Conservation (phyloP, 371 early-diverging fungal species). For the Nematocida parisii region DNA sequence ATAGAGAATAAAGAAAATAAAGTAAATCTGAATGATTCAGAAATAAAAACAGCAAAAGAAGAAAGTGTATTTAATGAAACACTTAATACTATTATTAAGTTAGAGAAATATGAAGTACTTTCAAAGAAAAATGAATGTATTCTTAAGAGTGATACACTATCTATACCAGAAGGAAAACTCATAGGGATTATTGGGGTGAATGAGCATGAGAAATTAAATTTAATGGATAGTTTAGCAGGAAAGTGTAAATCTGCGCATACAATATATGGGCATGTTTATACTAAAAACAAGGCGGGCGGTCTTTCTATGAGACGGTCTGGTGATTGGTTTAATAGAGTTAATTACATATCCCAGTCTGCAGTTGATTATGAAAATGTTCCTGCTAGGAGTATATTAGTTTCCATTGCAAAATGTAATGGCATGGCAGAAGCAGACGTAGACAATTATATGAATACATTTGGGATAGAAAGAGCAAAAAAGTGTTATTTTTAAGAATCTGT, state of each 20-base stretch:
- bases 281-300: constrained; percentile 50
- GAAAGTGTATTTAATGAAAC: no score
- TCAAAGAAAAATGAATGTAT: background rate
- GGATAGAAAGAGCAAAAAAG: background rate
- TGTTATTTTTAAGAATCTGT: constrained; percentile 5
- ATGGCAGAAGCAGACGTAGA: background rate
- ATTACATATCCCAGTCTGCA: background rate
- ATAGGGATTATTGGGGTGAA: constrained; percentile 74
- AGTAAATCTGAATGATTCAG: no score
- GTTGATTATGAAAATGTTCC: constrained; percentile 16
- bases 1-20: no score
- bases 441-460: background rate
- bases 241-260: constrained; percentile 71
- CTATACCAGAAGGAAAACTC: constrained; percentile 13
- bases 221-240: constrained; percentile 69
- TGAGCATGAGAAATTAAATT: constrained; percentile 72
- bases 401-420: background rate
- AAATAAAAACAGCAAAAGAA: no score
- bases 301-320: constrained; percentile 13
- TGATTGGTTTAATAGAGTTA: constrained; percentile 5
- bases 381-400: background rate
- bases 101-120: no score
- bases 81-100: no score
- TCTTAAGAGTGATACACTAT: constrained; percentile 1
- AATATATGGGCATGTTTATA: constrained; percentile 71